Evolutionary conservation across 257 asterid genomes (phyloP).

Genomic region (Nicotiana attenuata): DNA sequence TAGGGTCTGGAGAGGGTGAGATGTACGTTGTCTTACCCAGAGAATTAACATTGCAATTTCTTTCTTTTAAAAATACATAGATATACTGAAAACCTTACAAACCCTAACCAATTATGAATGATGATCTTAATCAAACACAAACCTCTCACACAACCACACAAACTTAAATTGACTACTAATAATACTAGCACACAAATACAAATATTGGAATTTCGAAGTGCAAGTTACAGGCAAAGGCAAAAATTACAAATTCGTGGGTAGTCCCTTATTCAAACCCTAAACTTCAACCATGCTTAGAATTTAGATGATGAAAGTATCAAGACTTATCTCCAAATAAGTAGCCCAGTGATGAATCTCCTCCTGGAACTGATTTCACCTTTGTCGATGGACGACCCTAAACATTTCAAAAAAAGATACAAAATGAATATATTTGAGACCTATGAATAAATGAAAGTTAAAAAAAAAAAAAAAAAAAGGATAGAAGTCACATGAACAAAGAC

Average conservation of each 20-base stretch:
- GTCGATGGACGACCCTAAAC: slow-evolving; percentile 54
- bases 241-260: background rate
- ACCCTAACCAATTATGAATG: slow-evolving; percentile 15
- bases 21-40: too few relatives aligned
- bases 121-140: background rate
- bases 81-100: background rate
- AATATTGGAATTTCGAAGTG: background rate
- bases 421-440: background rate
- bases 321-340: slow-evolving; percentile 54
- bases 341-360: slow-evolving; percentile 61
- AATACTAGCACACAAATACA: background rate
- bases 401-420: background rate
- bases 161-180: background rate
- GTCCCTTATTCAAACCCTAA: slow-evolving; percentile 10
- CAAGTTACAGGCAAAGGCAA: background rate
- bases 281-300: background rate
- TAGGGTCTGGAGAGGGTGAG: too few relatives aligned
- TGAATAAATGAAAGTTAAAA: background rate
- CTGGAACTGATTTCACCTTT: slow-evolving; percentile 51
- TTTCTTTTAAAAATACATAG: background rate
- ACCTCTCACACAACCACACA: slow-evolving; percentile 1
- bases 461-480: background rate
- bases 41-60: too few relatives aligned
- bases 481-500: background rate
- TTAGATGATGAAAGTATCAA: slow-evolving; percentile 7